Evolutionary conservation across 140 eudicot genomes (phyloP), one percentile per base, ranked within the genome.

Genomic region (Senecio squalidus): DNA sequence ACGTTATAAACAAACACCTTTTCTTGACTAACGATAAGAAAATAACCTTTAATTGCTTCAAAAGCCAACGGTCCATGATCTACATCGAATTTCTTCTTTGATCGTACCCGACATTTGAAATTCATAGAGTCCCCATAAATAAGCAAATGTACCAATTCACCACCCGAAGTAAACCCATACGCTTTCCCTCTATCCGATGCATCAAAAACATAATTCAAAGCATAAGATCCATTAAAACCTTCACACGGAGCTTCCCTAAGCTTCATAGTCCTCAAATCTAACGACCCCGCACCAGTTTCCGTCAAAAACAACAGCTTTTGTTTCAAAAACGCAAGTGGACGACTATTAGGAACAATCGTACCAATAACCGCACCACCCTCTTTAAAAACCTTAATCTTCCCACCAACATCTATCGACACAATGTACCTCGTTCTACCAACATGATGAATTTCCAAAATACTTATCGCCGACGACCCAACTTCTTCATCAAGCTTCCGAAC

Each of bases 261-360:
- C 66, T 72, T 92, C 99, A 92, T 92, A 64, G 78, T 82, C 78
- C 96, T 87, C 73, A 92, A 76, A 74, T 92, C 99, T 69, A 92
- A 76, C 0, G 96, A 92, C n/a, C 96, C 96, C 0, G 95, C 99
- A 0, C 99, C 99, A 1, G 83, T 81, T 34, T 84, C 95, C 3
- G 92, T 84, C 11, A 88, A 79, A 75, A 92, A 92, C 72, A 92
- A 27, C 23, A 92, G 82, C 73, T 86, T 82, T 29, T 88, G 95
- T 73, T 82, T 92, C 78, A 92, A 75, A 79, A 92, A 84, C 5
- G 80, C 95, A 10, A 92, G 67, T 0, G 99, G 99, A 15, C 73
- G 78, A 56, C 79, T 79, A 24, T 31, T 44, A 11, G 96, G 93
- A 50, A 76, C 79, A 43, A 82, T 73, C 13, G 78, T 16, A 1